Conservation (phyloP, 495 filamentous ascomycete genomes). For the Trichoderma erinaceum region DNA sequence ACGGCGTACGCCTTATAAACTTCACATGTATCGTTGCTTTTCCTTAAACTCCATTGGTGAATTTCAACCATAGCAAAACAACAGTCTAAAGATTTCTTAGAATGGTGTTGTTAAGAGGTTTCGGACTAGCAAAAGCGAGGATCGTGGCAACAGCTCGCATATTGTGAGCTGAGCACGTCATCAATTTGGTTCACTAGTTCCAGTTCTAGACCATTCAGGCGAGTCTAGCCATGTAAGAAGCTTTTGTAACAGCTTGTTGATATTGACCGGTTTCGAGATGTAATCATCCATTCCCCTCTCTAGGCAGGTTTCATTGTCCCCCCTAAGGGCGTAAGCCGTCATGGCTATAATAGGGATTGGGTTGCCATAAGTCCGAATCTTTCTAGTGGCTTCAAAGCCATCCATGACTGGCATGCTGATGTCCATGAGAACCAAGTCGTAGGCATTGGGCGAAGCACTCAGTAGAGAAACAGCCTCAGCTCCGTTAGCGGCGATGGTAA, state of each 20-base stretch:
- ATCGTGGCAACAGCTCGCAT: not conserved
- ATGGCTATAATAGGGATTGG: slow-evolving; percentile 56
- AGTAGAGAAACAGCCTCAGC: slow-evolving; percentile 50
- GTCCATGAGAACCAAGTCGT: slow-evolving; percentile 58
- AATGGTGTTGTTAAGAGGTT: no score
- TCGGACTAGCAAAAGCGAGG: no score
- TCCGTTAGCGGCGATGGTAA: slow-evolving; percentile 52
- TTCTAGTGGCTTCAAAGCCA: slow-evolving; percentile 50
- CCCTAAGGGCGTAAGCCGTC: slow-evolving; percentile 58
- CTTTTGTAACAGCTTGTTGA: slow-evolving; percentile 31
- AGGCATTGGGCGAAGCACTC: slow-evolving; percentile 43
- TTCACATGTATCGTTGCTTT: not conserved
- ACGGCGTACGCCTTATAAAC: not conserved
- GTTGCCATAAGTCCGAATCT: slow-evolving; percentile 50
- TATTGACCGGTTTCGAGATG: slow-evolving; percentile 55
- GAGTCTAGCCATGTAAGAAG: slow-evolving; percentile 40
- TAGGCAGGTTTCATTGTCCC: slow-evolving; percentile 52
- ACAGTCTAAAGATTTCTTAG: not conserved
- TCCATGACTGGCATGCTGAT: slow-evolving; percentile 65
- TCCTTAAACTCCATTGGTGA: not conserved
- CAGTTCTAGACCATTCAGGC: not conserved
- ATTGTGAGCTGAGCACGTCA: not conserved
- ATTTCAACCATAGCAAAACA: not conserved
- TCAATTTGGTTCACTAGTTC: not conserved
- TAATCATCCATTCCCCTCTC: slow-evolving; percentile 59